Evolutionary conservation across 75 land plant genomes (phyloP), one percentile per base, ranked within the genome.

Genomic region (Cunninghamia lanceolata): DNA sequence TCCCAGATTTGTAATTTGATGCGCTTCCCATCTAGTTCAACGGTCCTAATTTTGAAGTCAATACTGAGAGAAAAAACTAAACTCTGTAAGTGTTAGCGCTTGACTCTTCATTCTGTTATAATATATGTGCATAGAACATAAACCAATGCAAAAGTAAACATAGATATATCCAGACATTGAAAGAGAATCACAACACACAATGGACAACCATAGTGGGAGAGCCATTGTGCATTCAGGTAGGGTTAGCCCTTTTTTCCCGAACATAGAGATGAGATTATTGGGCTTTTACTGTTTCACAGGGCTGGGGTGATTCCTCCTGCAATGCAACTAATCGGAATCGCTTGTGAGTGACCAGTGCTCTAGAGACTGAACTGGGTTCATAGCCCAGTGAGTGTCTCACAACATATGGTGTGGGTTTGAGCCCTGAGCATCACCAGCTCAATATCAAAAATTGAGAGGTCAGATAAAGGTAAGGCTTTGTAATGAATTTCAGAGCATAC

Each of bases 1-100:
- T 93, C 94, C 94, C 94, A 93, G 54, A 93, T 93, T 76, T 93
- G 94, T 28, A 93, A 86, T 47, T 93, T 93, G 43, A 92, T 92
- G 32, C 93, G 90, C 89, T 92, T 92, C 25, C 92, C 93, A 89
- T 92, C 93, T 19, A 92, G 93, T 77, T 92, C 93, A 83, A 92
- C 85, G 39, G 89, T 92, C 52, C 92, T 86, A 43, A 92, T 92
- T 83, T 92, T 92, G 68, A 92, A 92, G 82, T 93, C 94, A 73
- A 93, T 93, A 16, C 94, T 93, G 89, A 54, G 50, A 50, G 16
- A 68, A 68, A 30, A 28, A 53, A 86, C 8, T 38, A 85, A 63
- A 28, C 25, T 56, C 19, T 19, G 21, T 56, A 25, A 63, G 68
- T 63, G 59, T 16, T 54, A 17, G 21, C 59, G 19, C 59, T 17